Evolutionary conservation across 495 filamentous ascomycete genomes (phyloP).

Genomic region (Penicillium odoratum): DNA sequence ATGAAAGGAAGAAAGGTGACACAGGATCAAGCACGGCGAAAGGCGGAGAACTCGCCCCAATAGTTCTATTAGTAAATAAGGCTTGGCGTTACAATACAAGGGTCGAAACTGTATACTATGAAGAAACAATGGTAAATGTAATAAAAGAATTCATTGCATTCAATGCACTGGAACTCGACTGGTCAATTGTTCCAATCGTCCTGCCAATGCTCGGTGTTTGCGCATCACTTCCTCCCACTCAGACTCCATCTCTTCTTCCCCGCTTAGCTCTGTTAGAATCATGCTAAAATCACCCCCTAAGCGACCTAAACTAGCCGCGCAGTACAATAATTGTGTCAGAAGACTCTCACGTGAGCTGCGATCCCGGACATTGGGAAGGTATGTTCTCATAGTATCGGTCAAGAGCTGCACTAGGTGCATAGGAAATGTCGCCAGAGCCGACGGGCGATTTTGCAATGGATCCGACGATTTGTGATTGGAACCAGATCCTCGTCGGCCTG

Average conservation of each 20-base stretch:
- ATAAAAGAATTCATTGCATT: neutral
- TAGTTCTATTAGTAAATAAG: neutral
- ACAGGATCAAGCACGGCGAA: conserved; percentile 16
- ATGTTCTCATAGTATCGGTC: conserved; percentile 71
- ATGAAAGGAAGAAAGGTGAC: conserved; percentile 11
- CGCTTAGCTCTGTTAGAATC: conserved; percentile 70
- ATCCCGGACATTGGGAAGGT: conserved; percentile 83
- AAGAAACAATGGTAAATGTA: neutral
- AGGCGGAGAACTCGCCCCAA: conserved; percentile 17
- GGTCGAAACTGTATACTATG: neutral
- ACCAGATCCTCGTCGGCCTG: conserved; percentile 28
- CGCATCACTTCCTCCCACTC: conserved; percentile 92
- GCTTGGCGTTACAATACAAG: conserved; percentile 9
- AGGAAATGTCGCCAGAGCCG: conserved; percentile 80
- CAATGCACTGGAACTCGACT: conserved; percentile 28
- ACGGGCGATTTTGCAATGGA: conserved; percentile 67
- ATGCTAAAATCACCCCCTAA: conserved; percentile 92
- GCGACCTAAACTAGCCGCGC: conserved; percentile 87
- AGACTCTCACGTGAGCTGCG: conserved; percentile 77
- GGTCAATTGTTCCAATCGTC: conserved; percentile 80
- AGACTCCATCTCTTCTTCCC: conserved; percentile 49
- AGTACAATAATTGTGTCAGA: conserved; percentile 93
- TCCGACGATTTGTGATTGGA: conserved; percentile 34
- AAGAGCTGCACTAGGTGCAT: conserved; percentile 82
- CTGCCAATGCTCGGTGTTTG: conserved; percentile 84